Base-by-base conservation (phyloP, 768 basidiomycete genomes). In the Cystobasidium onofrii region DNA sequence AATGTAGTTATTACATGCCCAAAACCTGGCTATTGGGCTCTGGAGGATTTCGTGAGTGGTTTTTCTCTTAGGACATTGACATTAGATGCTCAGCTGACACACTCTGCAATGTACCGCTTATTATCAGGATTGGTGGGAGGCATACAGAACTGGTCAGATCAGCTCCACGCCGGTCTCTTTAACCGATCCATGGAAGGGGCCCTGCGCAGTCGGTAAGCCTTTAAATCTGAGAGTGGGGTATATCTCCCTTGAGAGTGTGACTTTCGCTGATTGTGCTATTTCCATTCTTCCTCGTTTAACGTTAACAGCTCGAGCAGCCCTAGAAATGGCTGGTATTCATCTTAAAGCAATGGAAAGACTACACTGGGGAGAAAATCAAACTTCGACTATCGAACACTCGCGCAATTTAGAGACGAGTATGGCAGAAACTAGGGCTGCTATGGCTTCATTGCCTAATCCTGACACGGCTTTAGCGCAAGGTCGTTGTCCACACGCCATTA, bases 301-400 rank as follows among this genome's bases (percentile, higher is more conserved):
- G n/a, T n/a, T n/a, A 4, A 12, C 31, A 67, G 65, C 65, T 12
- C 27, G 44, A 43, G 41, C 29, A 13, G 43, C 65, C 20, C 18
- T 67, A 17, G 65, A 43, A 25, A 67, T 67, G 65, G 65, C 65
- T 13, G 65, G 65, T 54, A 43, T 67, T 17, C 65, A 67, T 29
- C 65, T 67, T 13, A 52, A 27, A 52, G 3, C 65, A 17, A 67
- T 67, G 65, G 65, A 67, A 31, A 43, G 29, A 13, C 18, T 67
- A 31, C 46, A 67, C 23, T 67, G 65, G 65, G 41, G 44, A 23
- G 65, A 67, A 39, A 34, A 27, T 9, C 39, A 67, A 67, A 29
- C 44, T 46, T 67, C 65, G 65, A 29, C 44, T 3, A 43, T 46
- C 23, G 65, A 67, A 27, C 41, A 67, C 33, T 29, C 46, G 44